phyloP scores from a whole-genome alignment of 2,329 filamentous ascomycete genomes.

The Cladosporium austrohemisphaericum region DNA sequence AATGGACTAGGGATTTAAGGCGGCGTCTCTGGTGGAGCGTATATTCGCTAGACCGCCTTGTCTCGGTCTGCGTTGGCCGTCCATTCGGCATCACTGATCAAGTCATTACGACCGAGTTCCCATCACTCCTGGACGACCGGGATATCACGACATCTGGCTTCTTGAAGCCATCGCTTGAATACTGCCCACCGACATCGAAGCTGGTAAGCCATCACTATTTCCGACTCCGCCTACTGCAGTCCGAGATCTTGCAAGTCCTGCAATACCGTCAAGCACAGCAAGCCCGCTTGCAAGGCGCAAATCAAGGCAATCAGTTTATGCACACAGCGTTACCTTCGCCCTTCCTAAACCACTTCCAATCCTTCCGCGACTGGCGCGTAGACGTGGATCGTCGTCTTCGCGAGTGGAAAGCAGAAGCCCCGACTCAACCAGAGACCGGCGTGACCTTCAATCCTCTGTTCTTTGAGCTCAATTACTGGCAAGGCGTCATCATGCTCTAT shows the following conservation, averaged over 20 bases:
- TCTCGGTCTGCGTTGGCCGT: conserved; percentile 87
- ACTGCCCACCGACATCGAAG: conserved; percentile 70
- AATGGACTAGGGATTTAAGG: conserved; percentile 83
- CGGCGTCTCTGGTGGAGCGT: conserved; percentile 95
- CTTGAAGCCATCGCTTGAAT: conserved; percentile 54
- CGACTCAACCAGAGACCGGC: conserved; percentile 72
- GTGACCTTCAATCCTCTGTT: conserved; percentile 89
- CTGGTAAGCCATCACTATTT: conserved; percentile 90
- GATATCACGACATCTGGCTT: conserved; percentile 82
- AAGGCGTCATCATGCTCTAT: conserved; percentile 93
- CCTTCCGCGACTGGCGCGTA: conserved; percentile 81
- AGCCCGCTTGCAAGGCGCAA: conserved; percentile 63
- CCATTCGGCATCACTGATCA: conserved; percentile 96
- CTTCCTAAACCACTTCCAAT: conserved; percentile 77
- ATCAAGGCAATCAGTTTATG: conserved; percentile 67
- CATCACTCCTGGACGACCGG: conserved; percentile 79
- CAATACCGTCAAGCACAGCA: conserved; percentile 87
- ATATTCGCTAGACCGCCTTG: conserved; percentile 90
- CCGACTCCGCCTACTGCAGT: conserved; percentile 80
- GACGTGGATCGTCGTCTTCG: conserved; percentile 80
- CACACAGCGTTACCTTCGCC: conserved; percentile 76
- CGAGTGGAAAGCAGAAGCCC: conserved; percentile 82
- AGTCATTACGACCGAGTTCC: conserved; percentile 92
- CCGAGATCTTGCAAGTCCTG: conserved; percentile 89
- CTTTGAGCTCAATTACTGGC: conserved; percentile 94